Percentiles rank a stretch among this genome's conserved stretches.
These are phyloP conservation scores for Xylariaceae sp. DNA, from an alignment of 2,329 filamentous ascomycete genomes.

Conservation along the genomic window DNA sequence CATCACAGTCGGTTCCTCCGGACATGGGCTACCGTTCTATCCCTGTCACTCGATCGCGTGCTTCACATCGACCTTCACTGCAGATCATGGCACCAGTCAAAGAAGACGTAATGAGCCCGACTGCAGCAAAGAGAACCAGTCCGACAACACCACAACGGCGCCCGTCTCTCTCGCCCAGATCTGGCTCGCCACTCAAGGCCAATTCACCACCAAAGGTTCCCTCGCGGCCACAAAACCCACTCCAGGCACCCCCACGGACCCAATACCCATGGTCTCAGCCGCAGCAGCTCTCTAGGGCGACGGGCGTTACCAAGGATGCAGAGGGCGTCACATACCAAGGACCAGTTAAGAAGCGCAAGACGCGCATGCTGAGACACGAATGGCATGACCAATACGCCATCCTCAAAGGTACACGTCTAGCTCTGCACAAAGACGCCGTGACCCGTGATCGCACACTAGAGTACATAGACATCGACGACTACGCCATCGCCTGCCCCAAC, in stretches of 20 bases:
- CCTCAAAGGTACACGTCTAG: conserved; percentile 70
- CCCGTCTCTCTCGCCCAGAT: conserved; percentile 35
- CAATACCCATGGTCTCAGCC: conserved; percentile 56
- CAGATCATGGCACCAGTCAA: conserved; percentile 66
- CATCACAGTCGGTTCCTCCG: conserved; percentile 87
- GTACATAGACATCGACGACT: conserved; percentile 85
- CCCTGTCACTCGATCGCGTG: conserved; percentile 42
- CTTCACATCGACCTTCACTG: conserved; percentile 67
- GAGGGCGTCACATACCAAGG: conserved; percentile 70
- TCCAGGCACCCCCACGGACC: conserved; percentile 52
- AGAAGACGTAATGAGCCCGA: conserved; percentile 54
- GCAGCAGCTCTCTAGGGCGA: conserved; percentile 29
- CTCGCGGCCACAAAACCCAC: conserved; percentile 33
- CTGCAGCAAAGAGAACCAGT: conserved; percentile 27
- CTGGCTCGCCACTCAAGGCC: conserved; percentile 23
- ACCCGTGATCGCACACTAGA: conserved; percentile 61
- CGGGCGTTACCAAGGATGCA: conserved; percentile 35
- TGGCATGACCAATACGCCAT: conserved; percentile 93
- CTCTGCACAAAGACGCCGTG: conserved; percentile 66
- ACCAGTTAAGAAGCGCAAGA: conserved; percentile 93
- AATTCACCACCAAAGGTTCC: conserved; percentile 33
- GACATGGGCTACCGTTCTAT: conserved; percentile 75
- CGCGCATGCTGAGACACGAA: conserved; percentile 82
- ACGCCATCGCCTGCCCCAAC: conserved; percentile 80
- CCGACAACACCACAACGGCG: conserved; percentile 35